Percentiles rank a stretch among this genome's conserved stretches.
These are phyloP conservation scores for Santalum album DNA, from an alignment of 164 flowering plant species.

Conservation along the genomic window DNA sequence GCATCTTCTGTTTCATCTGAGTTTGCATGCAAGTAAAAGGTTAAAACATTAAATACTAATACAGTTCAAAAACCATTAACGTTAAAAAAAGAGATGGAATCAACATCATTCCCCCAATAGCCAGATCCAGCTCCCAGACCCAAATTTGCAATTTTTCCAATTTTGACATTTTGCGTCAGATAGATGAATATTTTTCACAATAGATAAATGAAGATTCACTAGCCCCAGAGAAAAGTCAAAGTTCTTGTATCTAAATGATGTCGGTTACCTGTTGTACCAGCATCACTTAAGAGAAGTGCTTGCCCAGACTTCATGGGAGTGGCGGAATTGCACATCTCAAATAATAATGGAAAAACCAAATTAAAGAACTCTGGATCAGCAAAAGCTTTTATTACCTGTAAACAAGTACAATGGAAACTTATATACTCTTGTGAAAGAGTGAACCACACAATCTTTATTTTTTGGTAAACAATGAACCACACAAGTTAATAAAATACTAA, in stretches of 20 bases:
- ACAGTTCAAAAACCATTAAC: neutral
- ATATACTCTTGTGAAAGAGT: too few species aligned
- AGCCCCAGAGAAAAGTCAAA: too few species aligned
- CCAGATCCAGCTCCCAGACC: neutral
- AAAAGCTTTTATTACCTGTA: slow-evolving; percentile 78
- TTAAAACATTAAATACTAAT: slow-evolving; percentile 1
- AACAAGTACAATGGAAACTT: neutral
- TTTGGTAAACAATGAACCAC: too few species aligned
- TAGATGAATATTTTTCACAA: too few species aligned
- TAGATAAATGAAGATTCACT: neutral
- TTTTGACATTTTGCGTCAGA: too few species aligned
- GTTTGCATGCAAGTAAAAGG: slow-evolving; percentile 23
- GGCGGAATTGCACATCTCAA: slow-evolving; percentile 49
- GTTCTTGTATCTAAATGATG: neutral
- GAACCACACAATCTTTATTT: too few species aligned
- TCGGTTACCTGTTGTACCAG: slow-evolving; percentile 46
- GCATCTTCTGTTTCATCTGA: slow-evolving; percentile 37
- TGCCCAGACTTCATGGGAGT: slow-evolving; percentile 27
- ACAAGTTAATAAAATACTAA: too few species aligned
- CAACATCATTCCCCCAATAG: neutral
- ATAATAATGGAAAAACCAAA: slow-evolving; percentile 49
- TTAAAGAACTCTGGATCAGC: slow-evolving; percentile 63
- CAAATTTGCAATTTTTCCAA: too few species aligned
- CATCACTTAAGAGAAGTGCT: slow-evolving; percentile 27
- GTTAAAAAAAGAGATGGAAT: neutral